Conservation (phyloP, 2,329 filamentous ascomycete genomes). For the Phyllosticta citriasiana region DNA sequence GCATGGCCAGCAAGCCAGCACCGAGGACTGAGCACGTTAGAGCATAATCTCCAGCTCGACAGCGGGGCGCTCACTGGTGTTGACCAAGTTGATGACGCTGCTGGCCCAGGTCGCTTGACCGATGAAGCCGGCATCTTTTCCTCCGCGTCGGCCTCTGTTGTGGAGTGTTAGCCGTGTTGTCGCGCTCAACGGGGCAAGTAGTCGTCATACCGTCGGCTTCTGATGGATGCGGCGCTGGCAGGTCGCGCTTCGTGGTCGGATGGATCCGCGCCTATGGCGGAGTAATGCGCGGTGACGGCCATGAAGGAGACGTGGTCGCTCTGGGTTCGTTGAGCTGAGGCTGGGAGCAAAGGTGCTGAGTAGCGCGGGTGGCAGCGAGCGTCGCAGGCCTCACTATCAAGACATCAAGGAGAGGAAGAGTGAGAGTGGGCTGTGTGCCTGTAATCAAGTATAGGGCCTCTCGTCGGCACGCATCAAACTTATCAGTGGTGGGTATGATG, state of each 20-base stretch:
- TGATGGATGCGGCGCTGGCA: conserved; percentile 31
- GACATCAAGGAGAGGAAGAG: conserved; percentile 2
- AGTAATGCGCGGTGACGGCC: conserved; percentile 31
- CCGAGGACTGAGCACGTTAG: conserved; percentile 60
- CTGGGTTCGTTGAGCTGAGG: conserved; percentile 2
- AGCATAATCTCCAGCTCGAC: conserved; percentile 1
- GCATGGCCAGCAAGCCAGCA: conserved; percentile 89
- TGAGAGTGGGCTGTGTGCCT: neutral
- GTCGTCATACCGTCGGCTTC: conserved; percentile 24
- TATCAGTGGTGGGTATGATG: neutral
- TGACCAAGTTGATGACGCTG: conserved; percentile 89
- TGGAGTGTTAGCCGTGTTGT: conserved; percentile 16
- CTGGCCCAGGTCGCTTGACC: conserved; percentile 82
- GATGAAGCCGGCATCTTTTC: conserved; percentile 56
- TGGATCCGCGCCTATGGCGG: conserved; percentile 32
- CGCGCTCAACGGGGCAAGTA: neutral
- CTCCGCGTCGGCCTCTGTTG: conserved; percentile 46
- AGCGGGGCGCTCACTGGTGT: conserved; percentile 61
- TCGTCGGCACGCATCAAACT: neutral
- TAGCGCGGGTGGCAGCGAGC: neutral
- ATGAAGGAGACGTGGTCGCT: conserved; percentile 20
- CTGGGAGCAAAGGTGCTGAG: neutral
- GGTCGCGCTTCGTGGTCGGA: conserved; percentile 32
- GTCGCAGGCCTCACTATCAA: conserved; percentile 3
- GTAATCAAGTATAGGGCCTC: neutral